phyloP scores from a whole-genome alignment of 2,329 filamentous ascomycete species.

The Pseudogymnoascus sp. region DNA sequence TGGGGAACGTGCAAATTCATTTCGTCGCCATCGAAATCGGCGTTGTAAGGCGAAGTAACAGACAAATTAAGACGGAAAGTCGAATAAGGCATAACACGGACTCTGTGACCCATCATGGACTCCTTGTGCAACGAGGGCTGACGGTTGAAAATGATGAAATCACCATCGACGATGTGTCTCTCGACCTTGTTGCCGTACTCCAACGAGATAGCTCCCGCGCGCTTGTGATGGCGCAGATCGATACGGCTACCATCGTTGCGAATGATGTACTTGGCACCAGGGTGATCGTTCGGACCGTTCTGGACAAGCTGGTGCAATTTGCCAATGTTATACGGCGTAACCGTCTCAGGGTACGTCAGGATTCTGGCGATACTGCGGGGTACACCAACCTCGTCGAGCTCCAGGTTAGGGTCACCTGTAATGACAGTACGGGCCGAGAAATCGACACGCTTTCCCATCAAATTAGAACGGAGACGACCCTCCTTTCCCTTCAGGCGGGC shows the following conservation, averaged over 20 bases:
- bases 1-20: conserved; percentile 99
- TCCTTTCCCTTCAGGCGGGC: conserved; percentile 98
- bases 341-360: conserved; percentile 91
- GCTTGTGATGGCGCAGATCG: conserved; percentile 87
- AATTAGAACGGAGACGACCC: conserved; percentile 90
- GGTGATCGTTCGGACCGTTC: conserved; percentile 90
- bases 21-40: conserved; percentile 99
- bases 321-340: conserved; percentile 95
- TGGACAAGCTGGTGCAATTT: conserved; percentile 83
- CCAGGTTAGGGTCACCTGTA: conserved; percentile 94
- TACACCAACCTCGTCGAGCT: conserved; percentile 93
- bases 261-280: conserved; percentile 94
- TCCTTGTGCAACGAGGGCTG: conserved; percentile 99
- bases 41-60: conserved; percentile 97
- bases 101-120: conserved; percentile 99
- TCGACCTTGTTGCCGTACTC: conserved; percentile 99
- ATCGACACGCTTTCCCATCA: conserved; percentile 99
- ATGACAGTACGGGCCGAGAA: conserved; percentile 99
- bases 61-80: conserved; percentile 97
- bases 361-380: conserved; percentile 88
- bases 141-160: conserved; percentile 99
- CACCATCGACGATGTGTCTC: conserved; percentile 88
- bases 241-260: conserved; percentile 89
- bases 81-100: conserved; percentile 97
- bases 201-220: conserved; percentile 74